phyloP scores from a whole-genome alignment of 1,284 basidiomycete genomes.

The Tilletia horrida region DNA sequence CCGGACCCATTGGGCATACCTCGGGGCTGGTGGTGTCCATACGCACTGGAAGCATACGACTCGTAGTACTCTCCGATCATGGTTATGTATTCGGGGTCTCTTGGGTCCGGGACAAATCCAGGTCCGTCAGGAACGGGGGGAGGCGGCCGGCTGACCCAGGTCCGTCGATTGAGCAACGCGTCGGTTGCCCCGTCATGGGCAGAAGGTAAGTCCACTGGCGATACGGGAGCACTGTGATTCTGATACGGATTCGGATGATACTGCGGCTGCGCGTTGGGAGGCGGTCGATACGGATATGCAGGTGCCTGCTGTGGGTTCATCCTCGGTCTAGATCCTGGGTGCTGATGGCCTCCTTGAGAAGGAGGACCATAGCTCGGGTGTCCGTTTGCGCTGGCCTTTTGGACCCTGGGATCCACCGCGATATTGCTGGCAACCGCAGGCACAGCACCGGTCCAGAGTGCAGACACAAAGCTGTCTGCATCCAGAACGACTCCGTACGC shows the following conservation, averaged over 20 bases:
- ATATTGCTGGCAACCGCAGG: background rate
- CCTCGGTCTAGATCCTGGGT: too few relatives aligned
- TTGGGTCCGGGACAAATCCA: background rate
- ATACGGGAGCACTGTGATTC: too few relatives aligned
- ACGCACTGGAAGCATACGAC: background rate
- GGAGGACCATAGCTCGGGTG: too few relatives aligned
- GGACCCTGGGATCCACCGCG: too few relatives aligned
- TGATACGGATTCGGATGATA: too few relatives aligned
- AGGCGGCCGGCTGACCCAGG: background rate
- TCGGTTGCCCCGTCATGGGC: background rate
- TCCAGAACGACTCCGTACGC: background rate
- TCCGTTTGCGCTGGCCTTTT: too few relatives aligned
- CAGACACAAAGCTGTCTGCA: background rate
- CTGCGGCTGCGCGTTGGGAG: too few relatives aligned
- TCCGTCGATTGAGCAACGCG: background rate
- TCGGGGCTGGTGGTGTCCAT: background rate
- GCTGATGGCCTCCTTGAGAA: too few relatives aligned
- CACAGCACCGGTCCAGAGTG: background rate
- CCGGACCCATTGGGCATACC: background rate
- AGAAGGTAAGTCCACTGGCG: too few relatives aligned
- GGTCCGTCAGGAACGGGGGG: background rate
- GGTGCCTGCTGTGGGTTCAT: too few relatives aligned
- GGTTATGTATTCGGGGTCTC: background rate
- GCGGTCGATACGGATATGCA: too few relatives aligned
- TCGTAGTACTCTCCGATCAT: too few relatives aligned